phyloP scores from a whole-genome alignment of 495 filamentous ascomycete genomes.

The Talaromyces proteolyticus region DNA sequence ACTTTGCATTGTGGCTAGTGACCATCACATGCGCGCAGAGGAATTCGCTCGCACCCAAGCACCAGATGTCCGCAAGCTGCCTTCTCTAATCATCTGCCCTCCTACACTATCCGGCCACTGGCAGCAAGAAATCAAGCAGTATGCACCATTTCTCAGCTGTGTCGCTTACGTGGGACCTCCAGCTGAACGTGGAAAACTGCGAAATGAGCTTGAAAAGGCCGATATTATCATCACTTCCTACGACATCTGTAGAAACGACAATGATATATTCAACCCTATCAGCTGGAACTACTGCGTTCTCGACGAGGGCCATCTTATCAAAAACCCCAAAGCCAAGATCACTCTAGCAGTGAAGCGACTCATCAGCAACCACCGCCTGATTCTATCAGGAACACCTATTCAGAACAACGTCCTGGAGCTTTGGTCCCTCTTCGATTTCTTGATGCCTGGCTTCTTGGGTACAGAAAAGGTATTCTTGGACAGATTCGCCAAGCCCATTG shows the following conservation, averaged over 20 bases:
- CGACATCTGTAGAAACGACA: slow-evolving; percentile 93
- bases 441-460: slow-evolving; percentile 98
- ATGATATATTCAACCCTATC: slow-evolving; percentile 72
- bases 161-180: slow-evolving; percentile 89
- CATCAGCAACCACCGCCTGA: slow-evolving; percentile 85
- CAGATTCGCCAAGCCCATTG: slow-evolving; percentile 95
- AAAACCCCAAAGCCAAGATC: slow-evolving; percentile 93
- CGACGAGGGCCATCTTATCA: slow-evolving; percentile 96
- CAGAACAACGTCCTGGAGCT: slow-evolving; percentile 97
- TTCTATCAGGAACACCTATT: slow-evolving; percentile 94
- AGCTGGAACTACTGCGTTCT: slow-evolving; percentile 97
- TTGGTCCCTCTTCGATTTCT: slow-evolving; percentile 98
- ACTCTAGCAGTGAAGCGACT: slow-evolving; percentile 86
- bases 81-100: slow-evolving; percentile 92
- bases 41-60: slow-evolving; percentile 76
- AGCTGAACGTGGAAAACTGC: slow-evolving; percentile 63
- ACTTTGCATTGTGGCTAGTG: slow-evolving; percentile 94
- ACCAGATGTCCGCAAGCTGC: slow-evolving; percentile 69
- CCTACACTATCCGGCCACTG: slow-evolving; percentile 97
- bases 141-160: slow-evolving; percentile 86
- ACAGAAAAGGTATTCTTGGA: slow-evolving; percentile 98
- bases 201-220: slow-evolving; percentile 59
- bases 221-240: slow-evolving; percentile 97
- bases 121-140: slow-evolving; percentile 94
- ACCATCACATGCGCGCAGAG: slow-evolving; percentile 88